Evolutionary conservation across 1,284 basidiomycete genomes (phyloP).

Genomic region (Leucoagaricus sp.): DNA sequence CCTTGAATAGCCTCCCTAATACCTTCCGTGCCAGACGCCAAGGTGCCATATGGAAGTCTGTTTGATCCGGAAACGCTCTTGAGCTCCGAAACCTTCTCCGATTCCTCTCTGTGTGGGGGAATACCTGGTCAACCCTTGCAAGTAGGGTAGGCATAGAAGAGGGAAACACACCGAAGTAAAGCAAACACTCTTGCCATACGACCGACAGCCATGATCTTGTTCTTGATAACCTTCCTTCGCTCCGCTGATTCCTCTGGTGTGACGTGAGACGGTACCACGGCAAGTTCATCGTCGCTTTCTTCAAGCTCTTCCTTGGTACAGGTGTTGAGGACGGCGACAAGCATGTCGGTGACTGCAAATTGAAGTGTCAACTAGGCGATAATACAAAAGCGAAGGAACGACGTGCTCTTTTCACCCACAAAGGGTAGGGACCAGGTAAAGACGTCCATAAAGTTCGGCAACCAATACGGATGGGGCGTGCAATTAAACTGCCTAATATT

Average conservation of each 20-base stretch:
- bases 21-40: slow-evolving; percentile 91
- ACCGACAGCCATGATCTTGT: slow-evolving; percentile 98
- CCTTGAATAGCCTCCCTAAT: slow-evolving; percentile 95
- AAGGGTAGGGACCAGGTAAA: slow-evolving; percentile 99
- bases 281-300: slow-evolving; percentile 61
- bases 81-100: slow-evolving; percentile 95
- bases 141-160: neutral
- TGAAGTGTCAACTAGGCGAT: slow-evolving; percentile 29
- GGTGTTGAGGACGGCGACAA: slow-evolving; percentile 91
- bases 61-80: slow-evolving; percentile 85
- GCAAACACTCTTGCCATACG: slow-evolving; percentile 97
- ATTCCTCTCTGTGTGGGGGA: slow-evolving; percentile 78
- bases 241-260: slow-evolving; percentile 52
- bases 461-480: slow-evolving; percentile 87
- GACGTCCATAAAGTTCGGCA: slow-evolving; percentile 99
- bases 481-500: slow-evolving; percentile 97
- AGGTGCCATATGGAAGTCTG: slow-evolving; percentile 83
- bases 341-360: slow-evolving; percentile 88
- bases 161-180: slow-evolving; percentile 77
- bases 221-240: slow-evolving; percentile 89
- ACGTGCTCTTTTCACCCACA: slow-evolving; percentile 94
- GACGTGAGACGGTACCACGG: slow-evolving; percentile 43
- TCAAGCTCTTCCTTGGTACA: slow-evolving; percentile 96
- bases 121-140: neutral
- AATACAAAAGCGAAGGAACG: slow-evolving; percentile 43